A percentile compares a stretch with the other conserved stretches of the same genome.
Evolutionary conservation across 805 yeast species (phyloP).

Genomic region (Cyberlindnera mississippiensis): DNA sequence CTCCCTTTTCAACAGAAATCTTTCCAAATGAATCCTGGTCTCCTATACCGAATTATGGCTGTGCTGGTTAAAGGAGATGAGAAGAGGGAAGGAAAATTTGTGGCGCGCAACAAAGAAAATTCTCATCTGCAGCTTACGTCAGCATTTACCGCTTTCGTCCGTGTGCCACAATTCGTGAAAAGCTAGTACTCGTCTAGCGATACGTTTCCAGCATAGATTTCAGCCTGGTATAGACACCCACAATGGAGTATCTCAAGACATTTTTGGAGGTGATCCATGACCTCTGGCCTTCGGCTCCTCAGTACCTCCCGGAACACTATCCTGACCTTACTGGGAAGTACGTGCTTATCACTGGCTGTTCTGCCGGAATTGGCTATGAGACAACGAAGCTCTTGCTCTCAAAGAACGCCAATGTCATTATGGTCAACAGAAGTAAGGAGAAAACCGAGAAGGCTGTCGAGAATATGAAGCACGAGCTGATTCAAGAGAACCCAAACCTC

Average conservation of each 20-base stretch:
- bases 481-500: slow-evolving; percentile 12
- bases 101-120: slow-evolving; percentile 5
- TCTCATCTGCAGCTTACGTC: slow-evolving; percentile 2
- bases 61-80: background rate
- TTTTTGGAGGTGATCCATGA: slow-evolving; percentile 11
- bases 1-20: too few species aligned
- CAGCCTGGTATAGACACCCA: too few species aligned
- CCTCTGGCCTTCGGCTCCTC: slow-evolving; percentile 21
- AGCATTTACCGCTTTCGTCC: too few species aligned
- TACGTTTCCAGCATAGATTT: too few species aligned
- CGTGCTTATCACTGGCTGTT: slow-evolving; percentile 30
- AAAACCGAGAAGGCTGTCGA: slow-evolving; percentile 32
- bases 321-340: slow-evolving; percentile 25
- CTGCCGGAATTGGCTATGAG: slow-evolving; percentile 34
- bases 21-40: background rate
- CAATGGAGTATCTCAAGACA: slow-evolving; percentile 1
- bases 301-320: slow-evolving; percentile 27
- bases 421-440: slow-evolving; percentile 34
- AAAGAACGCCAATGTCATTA: slow-evolving; percentile 34
- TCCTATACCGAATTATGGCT: too few species aligned
- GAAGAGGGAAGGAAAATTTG: background rate
- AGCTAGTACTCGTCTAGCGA: too few species aligned
- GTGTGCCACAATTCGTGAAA: too few species aligned
- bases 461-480: slow-evolving; percentile 22
- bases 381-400: slow-evolving; percentile 29